Conservation (phyloP, 2,329 filamentous ascomycete species). For the Epichloe sylvatica region DNA sequence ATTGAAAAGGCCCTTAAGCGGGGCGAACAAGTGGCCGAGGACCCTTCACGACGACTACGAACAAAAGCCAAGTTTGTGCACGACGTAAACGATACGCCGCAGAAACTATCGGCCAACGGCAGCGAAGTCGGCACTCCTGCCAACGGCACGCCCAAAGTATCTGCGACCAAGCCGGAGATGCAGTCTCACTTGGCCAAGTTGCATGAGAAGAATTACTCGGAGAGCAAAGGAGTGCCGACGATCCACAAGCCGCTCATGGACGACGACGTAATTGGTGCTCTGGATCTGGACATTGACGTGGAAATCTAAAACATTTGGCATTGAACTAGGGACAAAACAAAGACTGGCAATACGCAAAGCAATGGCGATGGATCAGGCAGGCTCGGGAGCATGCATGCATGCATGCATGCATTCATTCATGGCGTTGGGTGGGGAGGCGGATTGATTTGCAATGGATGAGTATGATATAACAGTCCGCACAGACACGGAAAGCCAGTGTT, state of each 20-base stretch:
- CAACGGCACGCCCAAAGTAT: constrained; percentile 36
- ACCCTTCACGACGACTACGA: constrained; percentile 47
- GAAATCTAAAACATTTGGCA: constrained; percentile 44
- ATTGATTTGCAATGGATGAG: too few relatives aligned
- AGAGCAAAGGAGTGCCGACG: constrained; percentile 48
- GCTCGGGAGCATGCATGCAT: too few relatives aligned
- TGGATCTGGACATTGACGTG: constrained; percentile 87
- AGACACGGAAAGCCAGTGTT: too few relatives aligned
- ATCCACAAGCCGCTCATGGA: constrained; percentile 73
- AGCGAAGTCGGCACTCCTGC: constrained; percentile 38
- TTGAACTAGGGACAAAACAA: too few relatives aligned
- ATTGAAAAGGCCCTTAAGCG: constrained; percentile 47
- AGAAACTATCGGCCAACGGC: constrained; percentile 32
- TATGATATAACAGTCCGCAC: too few relatives aligned
- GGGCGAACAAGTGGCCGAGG: constrained; percentile 46
- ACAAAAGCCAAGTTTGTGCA: constrained; percentile 56
- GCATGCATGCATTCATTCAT: too few relatives aligned
- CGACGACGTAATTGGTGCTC: constrained; percentile 77
- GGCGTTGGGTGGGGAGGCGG: too few relatives aligned
- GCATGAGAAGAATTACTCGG: constrained; percentile 36
- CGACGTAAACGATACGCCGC: constrained; percentile 39
- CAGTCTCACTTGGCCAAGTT: constrained; percentile 41
- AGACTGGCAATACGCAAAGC: neutral
- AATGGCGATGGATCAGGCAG: neutral
- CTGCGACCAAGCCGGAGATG: constrained; percentile 27